A percentile compares a stretch with the other conserved stretches of the same genome.
Conservation (phyloP, 2,329 filamentous ascomycete genomes). For the Sphaceloma murrayae region DNA sequence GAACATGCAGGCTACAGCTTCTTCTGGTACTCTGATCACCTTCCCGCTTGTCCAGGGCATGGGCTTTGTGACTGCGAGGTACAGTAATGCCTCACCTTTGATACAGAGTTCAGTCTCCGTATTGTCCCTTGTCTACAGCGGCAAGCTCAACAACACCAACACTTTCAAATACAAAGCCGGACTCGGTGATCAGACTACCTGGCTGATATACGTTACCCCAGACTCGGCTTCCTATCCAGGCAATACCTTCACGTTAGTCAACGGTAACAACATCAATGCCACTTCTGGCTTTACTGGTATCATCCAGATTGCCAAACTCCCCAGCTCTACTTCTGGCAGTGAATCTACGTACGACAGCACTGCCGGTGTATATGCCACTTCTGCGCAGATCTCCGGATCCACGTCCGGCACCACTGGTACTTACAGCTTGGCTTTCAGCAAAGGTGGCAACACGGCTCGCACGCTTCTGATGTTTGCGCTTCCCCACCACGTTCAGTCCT, state of each 20-base stretch:
- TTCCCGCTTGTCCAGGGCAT: slow-evolving; percentile 86
- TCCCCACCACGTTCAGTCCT: slow-evolving; percentile 73
- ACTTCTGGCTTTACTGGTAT: slow-evolving; percentile 61
- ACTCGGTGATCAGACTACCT: slow-evolving; percentile 60
- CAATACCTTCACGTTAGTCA: slow-evolving; percentile 54
- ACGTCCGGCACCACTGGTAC: slow-evolving; percentile 51
- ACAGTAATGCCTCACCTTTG: slow-evolving; percentile 56
- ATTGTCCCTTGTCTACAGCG: slow-evolving; percentile 47
- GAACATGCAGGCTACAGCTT: slow-evolving; percentile 49
- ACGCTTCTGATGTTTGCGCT: slow-evolving; percentile 76
- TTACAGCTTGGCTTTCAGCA: slow-evolving; percentile 67
- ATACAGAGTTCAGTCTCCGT: slow-evolving; percentile 70
- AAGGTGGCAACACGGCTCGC: slow-evolving; percentile 51
- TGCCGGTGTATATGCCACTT: slow-evolving; percentile 63
- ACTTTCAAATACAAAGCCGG: slow-evolving; percentile 67
- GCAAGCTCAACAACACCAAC: slow-evolving; percentile 48
- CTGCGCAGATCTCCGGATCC: slow-evolving; percentile 55
- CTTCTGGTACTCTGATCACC: slow-evolving; percentile 51
- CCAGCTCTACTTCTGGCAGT: slow-evolving; percentile 38
- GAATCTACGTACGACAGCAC: slow-evolving; percentile 66
- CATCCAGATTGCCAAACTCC: slow-evolving; percentile 76
- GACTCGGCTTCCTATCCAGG: slow-evolving; percentile 46
- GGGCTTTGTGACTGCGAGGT: slow-evolving; percentile 73
- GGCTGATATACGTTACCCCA: slow-evolving; percentile 69
- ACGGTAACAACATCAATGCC: slow-evolving; percentile 56